phyloP scores from a whole-genome alignment of 2,329 filamentous ascomycete genomes.

The Arthrobotrys entomopaga region DNA sequence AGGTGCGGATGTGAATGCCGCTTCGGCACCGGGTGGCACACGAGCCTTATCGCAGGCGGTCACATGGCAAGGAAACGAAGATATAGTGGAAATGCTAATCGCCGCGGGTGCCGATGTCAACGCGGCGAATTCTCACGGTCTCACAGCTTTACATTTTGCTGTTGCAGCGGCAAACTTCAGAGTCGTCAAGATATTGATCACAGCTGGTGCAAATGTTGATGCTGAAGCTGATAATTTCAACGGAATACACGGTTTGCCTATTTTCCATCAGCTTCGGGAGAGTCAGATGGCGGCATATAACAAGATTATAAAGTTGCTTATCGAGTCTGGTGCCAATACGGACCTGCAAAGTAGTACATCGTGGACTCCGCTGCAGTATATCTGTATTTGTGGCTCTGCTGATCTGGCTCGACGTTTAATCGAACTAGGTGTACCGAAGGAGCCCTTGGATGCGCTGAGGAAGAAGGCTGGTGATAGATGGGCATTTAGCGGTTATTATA shows the following conservation, averaged over 20 bases:
- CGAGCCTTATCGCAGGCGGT: conserved; percentile 57
- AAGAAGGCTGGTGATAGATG: conserved; percentile 1
- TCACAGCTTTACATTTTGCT: conserved; percentile 55
- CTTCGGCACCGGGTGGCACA: conserved; percentile 15
- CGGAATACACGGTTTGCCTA: conserved; percentile 33
- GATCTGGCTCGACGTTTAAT: conserved; percentile 22
- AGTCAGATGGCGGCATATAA: conserved; percentile 43
- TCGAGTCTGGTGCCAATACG: conserved; percentile 49
- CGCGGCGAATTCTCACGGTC: conserved; percentile 60
- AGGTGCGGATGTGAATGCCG: conserved; percentile 55
- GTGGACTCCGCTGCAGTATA: conserved; percentile 43
- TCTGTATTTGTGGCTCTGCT: conserved; percentile 31
- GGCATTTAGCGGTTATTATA: conserved; percentile 30
- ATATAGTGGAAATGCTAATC: conserved; percentile 61
- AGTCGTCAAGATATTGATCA: conserved; percentile 53
- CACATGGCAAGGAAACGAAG: conserved; percentile 53
- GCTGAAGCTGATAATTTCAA: conserved; percentile 5
- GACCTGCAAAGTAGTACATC: not conserved
- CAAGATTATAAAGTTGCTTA: conserved; percentile 55
- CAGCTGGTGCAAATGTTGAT: conserved; percentile 51
- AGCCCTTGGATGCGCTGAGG: conserved; percentile 22
- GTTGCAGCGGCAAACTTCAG: conserved; percentile 52
- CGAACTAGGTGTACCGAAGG: conserved; percentile 29
- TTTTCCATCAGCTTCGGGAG: conserved; percentile 31
- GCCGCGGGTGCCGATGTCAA: conserved; percentile 62